Evolutionary conservation across 441 rosid species (phyloP).

Genomic region (Adansonia gregorii): DNA sequence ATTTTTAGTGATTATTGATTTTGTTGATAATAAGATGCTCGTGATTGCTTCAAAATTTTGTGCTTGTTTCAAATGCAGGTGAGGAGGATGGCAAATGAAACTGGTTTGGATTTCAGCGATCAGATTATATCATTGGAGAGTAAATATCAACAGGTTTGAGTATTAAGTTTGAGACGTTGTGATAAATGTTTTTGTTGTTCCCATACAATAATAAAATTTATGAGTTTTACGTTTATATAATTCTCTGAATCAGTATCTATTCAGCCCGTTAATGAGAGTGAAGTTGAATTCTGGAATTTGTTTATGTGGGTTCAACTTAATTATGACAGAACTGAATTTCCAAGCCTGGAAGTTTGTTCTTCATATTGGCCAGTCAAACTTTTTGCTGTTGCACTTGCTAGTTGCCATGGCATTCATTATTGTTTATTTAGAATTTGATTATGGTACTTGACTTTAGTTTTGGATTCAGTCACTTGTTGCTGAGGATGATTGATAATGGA

Average conservation of each 20-base stretch:
- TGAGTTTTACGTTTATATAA: background rate
- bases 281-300: background rate
- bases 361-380: background rate
- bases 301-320: background rate
- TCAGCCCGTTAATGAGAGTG: background rate
- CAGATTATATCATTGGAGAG: slow-evolving; percentile 76
- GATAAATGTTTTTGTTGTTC: background rate
- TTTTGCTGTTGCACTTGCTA: background rate
- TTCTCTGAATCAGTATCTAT: background rate
- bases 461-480: slow-evolving; percentile 11
- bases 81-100: slow-evolving; percentile 87
- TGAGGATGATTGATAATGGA: background rate
- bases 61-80: slow-evolving; percentile 57
- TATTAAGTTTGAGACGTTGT: background rate
- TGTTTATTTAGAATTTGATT: background rate
- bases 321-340: slow-evolving; percentile 2
- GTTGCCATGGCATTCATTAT: background rate
- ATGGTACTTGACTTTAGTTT: background rate
- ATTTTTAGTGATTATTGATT: slow-evolving; percentile 19
- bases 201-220: background rate
- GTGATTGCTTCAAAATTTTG: slow-evolving; percentile 21
- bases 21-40: background rate
- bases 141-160: slow-evolving; percentile 76
- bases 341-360: background rate
- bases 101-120: slow-evolving; percentile 85